Evolutionary conservation across 257 asterid species (phyloP), one percentile per base, ranked within the genome.

Genomic region (Catharanthus roseus): DNA sequence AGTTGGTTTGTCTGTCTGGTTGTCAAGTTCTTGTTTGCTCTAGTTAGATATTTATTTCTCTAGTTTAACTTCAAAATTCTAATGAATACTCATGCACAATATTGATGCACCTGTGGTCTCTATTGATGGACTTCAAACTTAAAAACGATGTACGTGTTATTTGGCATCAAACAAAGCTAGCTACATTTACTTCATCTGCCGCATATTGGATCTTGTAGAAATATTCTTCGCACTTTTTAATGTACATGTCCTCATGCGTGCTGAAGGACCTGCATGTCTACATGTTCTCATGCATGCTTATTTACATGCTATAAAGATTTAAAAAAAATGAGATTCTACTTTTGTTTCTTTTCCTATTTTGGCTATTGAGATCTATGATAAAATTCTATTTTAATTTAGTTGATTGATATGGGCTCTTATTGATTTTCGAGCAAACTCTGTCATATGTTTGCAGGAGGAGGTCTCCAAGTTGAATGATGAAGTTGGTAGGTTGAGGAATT

Each of bases 381-480:
- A 50, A 19, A 19, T 50, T 38, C 41, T 49, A 12, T 6, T 68
- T 29, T 67, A 4, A 1, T 45, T 18, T 3, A 11, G 45, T 15
- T 2, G 38, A 3, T 16, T 67, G 28, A 49, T 49, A 10, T 62
- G 16, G 47, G 67, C 64, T 15, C 45, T 53, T n/a, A 44, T 41
- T 7, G 2, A 36, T 50, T 31, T 68, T 42, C 28, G 47, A 67
- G 31, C 44, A 54, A 38, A 53, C 29, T 75, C 16, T 63, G 18
- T 63, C 33, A 15, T 70, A 29, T 63, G n/a, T 61, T 62, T 79
- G 77, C 95, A 91, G 99, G 97, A 85, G 70, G 95, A 88, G 80
- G 36, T 95, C 78, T 86, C 87, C 60, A 90, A 86, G 86, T 81
- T 95, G 87, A 83, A 75, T 2, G 78, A 71, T 47, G 90, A 91